A percentile compares a stretch with the other conserved stretches of the same genome.
Evolutionary conservation across 805 yeast genomes (phyloP).

Genomic region (Candida manassasensis): DNA sequence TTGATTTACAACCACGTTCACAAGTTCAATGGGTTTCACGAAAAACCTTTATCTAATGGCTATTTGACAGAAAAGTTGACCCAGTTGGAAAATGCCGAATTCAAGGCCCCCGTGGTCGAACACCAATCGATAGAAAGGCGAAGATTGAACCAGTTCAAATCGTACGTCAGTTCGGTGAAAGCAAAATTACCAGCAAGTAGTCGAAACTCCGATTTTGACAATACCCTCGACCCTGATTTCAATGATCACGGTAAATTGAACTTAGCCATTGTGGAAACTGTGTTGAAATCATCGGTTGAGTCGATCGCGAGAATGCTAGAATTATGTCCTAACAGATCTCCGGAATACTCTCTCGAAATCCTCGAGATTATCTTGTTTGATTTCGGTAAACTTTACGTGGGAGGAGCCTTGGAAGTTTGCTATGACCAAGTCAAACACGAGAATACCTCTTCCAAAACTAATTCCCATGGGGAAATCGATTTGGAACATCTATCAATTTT

Average conservation of each 20-base stretch:
- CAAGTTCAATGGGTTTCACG: constrained; percentile 38
- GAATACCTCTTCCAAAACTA: constrained; percentile 21
- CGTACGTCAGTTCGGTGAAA: constrained; percentile 49
- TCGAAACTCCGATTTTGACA: constrained; percentile 8
- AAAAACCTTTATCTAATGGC: constrained; percentile 30
- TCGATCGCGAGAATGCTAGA: constrained; percentile 74
- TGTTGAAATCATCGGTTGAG: constrained; percentile 70
- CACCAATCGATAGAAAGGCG: constrained; percentile 34
- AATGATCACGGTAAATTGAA: constrained; percentile 28
- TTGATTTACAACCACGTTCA: constrained; percentile 43
- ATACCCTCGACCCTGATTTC: constrained; percentile 13
- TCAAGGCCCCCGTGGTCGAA: constrained; percentile 11
- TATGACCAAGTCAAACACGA: constrained; percentile 43
- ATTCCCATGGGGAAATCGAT: constrained; percentile 27
- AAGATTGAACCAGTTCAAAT: constrained; percentile 49
- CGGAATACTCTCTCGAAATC: constrained; percentile 60
- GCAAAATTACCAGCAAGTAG: constrained; percentile 20
- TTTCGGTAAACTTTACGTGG: constrained; percentile 70
- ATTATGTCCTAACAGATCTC: constrained; percentile 56
- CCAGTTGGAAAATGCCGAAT: constrained; percentile 27
- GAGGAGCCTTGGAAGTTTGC: constrained; percentile 68
- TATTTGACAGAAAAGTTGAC: constrained; percentile 29
- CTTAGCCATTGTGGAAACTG: constrained; percentile 51
- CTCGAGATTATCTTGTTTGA: constrained; percentile 64
- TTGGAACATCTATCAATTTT: constrained; percentile 48